Conservation (phyloP, 768 basidiomycete genomes). For the Cystofilobasidium bisporidii region DNA sequence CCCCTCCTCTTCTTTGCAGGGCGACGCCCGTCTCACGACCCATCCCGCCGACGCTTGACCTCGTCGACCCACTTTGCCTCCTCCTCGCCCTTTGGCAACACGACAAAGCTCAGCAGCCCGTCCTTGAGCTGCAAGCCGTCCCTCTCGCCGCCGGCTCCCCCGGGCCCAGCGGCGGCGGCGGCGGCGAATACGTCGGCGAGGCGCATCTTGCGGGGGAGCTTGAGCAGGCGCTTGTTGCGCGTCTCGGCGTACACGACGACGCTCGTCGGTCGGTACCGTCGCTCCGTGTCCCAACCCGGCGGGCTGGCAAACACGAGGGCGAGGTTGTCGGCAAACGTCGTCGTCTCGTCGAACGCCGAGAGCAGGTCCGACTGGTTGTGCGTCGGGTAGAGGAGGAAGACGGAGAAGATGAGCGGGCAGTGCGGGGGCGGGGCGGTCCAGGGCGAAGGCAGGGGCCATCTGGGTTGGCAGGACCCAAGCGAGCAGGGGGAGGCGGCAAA, state of each 20-base stretch:
- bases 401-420: constrained; percentile 64
- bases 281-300: constrained; percentile 58
- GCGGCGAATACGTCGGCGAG: constrained; percentile 64
- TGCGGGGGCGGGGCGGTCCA: constrained; percentile 47
- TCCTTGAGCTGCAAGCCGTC: constrained; percentile 72
- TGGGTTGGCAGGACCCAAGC: constrained; percentile 12
- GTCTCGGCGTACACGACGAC: constrained; percentile 81
- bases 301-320: constrained; percentile 68
- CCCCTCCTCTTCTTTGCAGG: too few species aligned
- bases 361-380: constrained; percentile 82
- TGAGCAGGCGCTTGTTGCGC: constrained; percentile 61
- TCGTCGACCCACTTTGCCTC: constrained; percentile 29
- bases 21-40: too few species aligned
- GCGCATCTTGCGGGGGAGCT: constrained; percentile 84
- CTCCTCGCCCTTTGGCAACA: constrained; percentile 37
- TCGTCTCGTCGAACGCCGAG: constrained; percentile 71
- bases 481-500: constrained; percentile 32
- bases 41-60: constrained; percentile 17
- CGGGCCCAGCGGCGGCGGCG: constrained; percentile 47
- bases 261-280: constrained; percentile 56
- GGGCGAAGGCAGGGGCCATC: background rate
- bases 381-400: constrained; percentile 88
- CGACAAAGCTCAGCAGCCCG: constrained; percentile 41
- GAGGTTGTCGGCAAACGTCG: constrained; percentile 69
- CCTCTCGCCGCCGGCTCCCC: constrained; percentile 43